Conservation (phyloP, 179 eudicot species). For the Nepenthes alata region DNA sequence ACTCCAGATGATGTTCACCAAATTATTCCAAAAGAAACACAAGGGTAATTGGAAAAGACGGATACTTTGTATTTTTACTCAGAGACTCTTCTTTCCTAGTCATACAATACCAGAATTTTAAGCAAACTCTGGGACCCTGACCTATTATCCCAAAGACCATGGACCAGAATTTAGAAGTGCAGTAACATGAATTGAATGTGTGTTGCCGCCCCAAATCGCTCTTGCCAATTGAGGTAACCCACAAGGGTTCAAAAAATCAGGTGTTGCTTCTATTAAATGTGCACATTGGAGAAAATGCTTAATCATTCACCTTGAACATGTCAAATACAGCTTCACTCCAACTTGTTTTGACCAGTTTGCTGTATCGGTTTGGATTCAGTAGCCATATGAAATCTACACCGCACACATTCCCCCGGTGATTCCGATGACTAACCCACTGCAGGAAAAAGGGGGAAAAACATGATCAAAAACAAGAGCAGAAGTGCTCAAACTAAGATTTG, state of each 20-base stretch:
- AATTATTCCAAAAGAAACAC: no score
- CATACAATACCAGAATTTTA: no score
- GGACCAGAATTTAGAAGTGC: no score
- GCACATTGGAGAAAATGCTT: neutral
- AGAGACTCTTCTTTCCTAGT: no score
- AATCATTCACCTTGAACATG: constrained; percentile 71
- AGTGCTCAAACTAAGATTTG: constrained; percentile 7
- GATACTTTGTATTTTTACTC: no score
- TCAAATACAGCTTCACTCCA: constrained; percentile 96
- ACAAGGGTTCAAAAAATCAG: neutral
- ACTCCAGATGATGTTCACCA: no score
- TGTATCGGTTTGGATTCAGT: constrained; percentile 78
- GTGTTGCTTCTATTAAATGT: neutral
- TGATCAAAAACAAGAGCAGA: constrained; percentile 7
- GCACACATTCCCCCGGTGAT: constrained; percentile 90
- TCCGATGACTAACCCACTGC: constrained; percentile 99
- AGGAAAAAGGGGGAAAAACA: constrained; percentile 6
- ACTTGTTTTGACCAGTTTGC: constrained; percentile 77
- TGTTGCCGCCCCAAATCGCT: no score
- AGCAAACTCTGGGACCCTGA: no score
- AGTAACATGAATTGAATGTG: no score
- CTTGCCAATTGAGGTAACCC: no score
- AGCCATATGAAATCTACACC: constrained; percentile 99
- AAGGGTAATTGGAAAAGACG: neutral
- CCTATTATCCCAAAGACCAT: no score